Evolutionary conservation across 2,329 filamentous ascomycete genomes (phyloP).

Genomic region (Stromatinia cepivora): DNA sequence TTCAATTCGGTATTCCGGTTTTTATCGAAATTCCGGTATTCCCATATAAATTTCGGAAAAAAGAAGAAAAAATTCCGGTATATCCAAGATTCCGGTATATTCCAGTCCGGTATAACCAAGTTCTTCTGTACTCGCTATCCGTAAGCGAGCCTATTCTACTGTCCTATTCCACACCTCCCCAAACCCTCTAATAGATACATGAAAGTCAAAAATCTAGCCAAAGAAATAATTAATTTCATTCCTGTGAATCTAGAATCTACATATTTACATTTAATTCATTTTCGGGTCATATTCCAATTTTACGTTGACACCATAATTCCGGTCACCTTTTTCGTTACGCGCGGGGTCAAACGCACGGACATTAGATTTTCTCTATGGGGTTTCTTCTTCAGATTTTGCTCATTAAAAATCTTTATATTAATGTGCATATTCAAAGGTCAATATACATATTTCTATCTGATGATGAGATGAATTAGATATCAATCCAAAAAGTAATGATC

Average conservation of each 20-base stretch:
- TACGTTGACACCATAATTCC: neutral
- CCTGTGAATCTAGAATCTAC: neutral
- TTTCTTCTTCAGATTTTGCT: neutral
- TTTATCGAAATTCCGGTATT: no score
- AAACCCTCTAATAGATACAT: neutral
- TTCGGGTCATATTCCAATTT: neutral
- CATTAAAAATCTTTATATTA: neutral
- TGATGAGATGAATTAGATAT: neutral
- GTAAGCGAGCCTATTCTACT: neutral
- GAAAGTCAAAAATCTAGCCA: fast-evolving
- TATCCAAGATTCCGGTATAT: no score
- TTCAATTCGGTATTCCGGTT: no score
- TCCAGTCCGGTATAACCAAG: no score
- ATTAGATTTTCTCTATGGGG: neutral
- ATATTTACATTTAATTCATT: neutral
- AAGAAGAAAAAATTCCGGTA: no score
- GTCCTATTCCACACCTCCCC: neutral
- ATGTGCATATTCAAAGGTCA: neutral
- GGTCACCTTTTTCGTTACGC: conserved; percentile 1
- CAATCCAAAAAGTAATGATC: neutral
- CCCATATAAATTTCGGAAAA: no score
- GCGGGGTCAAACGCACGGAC: neutral
- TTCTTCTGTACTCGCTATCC: neutral
- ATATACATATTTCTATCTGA: no score
- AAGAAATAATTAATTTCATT: neutral